Percentiles rank a stretch among this genome's conserved stretches.
These are phyloP conservation scores for Saccharomycopsis capsularis DNA, from an alignment of 805 yeast genomes.

Conservation along the genomic window DNA sequence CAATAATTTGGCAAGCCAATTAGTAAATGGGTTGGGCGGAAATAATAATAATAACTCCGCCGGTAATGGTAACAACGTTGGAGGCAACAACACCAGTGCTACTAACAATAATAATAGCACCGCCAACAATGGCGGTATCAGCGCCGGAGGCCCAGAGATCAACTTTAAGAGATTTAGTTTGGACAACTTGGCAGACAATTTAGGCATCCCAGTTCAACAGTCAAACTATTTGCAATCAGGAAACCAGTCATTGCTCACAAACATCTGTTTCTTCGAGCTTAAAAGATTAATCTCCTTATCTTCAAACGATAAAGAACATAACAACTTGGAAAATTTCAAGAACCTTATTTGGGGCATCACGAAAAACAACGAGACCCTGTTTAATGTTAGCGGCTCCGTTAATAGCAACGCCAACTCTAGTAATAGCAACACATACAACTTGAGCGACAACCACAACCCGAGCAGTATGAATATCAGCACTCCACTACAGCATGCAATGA, in stretches of 20 bases:
- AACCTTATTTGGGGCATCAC: conserved; percentile 23
- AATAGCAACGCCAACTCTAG: conserved; percentile 7
- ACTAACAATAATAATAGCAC: background rate
- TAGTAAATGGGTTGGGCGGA: background rate
- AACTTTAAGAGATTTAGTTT: conserved; percentile 31
- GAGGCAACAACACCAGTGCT: conserved; percentile 2
- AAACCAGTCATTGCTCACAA: conserved; percentile 36
- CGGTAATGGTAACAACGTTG: background rate
- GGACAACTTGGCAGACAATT: conserved; percentile 38
- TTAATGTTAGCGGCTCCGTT: conserved; percentile 1
- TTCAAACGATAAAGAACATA: conserved; percentile 2
- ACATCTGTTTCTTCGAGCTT: conserved; percentile 37
- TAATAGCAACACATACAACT: background rate
- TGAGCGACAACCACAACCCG: background rate
- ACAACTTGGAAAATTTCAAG: conserved; percentile 12
- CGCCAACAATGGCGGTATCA: background rate
- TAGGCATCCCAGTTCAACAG: conserved; percentile 28
- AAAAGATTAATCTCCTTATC: conserved; percentile 15
- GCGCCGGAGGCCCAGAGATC: conserved; percentile 17
- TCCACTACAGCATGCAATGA: conserved; percentile 18
- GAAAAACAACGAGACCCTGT: conserved; percentile 28
- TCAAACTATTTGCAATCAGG: conserved; percentile 35
- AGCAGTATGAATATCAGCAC: conserved; percentile 5
- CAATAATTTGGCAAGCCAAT: conserved; percentile 22
- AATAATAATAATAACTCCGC: background rate